Conservation (phyloP, 2,329 filamentous ascomycete species). For the Pseudogymnoascus sp. region DNA sequence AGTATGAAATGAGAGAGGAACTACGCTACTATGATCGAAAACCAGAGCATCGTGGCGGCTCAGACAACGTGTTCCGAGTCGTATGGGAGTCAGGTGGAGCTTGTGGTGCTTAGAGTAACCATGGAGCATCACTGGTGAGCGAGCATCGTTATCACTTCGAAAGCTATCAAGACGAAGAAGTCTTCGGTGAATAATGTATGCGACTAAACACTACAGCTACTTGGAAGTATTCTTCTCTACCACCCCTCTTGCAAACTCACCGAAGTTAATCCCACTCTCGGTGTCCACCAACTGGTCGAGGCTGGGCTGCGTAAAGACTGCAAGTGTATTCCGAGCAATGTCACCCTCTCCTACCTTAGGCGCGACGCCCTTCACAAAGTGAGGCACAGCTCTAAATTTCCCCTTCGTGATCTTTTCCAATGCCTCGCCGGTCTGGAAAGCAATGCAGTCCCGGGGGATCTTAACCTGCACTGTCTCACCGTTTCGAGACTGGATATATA, state of each 20-base stretch:
- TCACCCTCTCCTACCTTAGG: slow-evolving; percentile 43
- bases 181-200: slow-evolving; percentile 1
- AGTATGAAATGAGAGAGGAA: background rate
- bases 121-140: background rate
- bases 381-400: slow-evolving; percentile 86
- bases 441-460: slow-evolving; percentile 85
- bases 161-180: background rate
- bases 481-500: slow-evolving; percentile 88
- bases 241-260: slow-evolving; percentile 55
- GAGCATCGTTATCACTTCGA: background rate
- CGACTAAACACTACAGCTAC: slow-evolving; percentile 12
- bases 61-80: background rate
- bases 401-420: slow-evolving; percentile 87
- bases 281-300: slow-evolving; percentile 71
- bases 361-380: slow-evolving; percentile 79
- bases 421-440: slow-evolving; percentile 92
- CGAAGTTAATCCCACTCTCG: slow-evolving; percentile 61
- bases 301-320: slow-evolving; percentile 96
- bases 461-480: slow-evolving; percentile 81
- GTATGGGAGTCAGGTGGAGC: background rate
- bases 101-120: background rate
- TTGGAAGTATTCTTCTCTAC: slow-evolving; percentile 30
- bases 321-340: slow-evolving; percentile 78
- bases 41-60: background rate
- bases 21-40: background rate